phyloP scores from a whole-genome alignment of 148 eudicot species.

The Selenicereus undatus region DNA sequence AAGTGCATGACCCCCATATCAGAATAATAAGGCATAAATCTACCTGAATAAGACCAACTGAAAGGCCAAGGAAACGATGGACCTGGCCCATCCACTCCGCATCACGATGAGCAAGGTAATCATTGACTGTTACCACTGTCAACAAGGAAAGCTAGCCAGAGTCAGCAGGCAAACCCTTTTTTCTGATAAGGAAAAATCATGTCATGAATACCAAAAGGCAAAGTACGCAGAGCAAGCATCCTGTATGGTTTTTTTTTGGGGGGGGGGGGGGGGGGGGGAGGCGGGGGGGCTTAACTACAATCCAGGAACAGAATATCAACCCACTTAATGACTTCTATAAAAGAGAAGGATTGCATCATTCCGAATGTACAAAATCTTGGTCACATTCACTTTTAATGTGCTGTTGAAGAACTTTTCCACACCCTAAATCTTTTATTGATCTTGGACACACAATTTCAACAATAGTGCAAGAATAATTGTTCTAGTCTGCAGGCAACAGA shows the following conservation, averaged over 20 bases:
- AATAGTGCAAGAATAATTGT: background rate
- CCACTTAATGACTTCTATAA: background rate
- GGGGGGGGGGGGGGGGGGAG: background rate
- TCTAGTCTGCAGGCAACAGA: background rate
- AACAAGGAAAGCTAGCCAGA: constrained; percentile 14
- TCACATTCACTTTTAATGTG: background rate
- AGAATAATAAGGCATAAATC: constrained; percentile 11
- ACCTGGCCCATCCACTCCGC: constrained; percentile 99
- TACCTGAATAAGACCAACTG: constrained; percentile 98
- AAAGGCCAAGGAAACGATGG: constrained; percentile 95
- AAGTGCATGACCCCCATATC: background rate
- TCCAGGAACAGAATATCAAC: background rate
- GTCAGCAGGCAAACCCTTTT: constrained; percentile 17
- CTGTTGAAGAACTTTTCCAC: background rate
- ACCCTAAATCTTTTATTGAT: background rate
- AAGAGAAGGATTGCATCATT: background rate
- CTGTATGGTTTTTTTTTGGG: background rate
- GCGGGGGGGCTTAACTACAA: background rate
- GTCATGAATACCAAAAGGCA: background rate
- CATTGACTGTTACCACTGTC: constrained; percentile 96
- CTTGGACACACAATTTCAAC: background rate
- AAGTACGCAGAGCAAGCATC: background rate
- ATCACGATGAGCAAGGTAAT: constrained; percentile 97
- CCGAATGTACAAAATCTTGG: background rate
- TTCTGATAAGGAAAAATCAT: background rate